phyloP scores from a whole-genome alignment of 257 asterid genomes.

The Nicotiana otophora region DNA sequence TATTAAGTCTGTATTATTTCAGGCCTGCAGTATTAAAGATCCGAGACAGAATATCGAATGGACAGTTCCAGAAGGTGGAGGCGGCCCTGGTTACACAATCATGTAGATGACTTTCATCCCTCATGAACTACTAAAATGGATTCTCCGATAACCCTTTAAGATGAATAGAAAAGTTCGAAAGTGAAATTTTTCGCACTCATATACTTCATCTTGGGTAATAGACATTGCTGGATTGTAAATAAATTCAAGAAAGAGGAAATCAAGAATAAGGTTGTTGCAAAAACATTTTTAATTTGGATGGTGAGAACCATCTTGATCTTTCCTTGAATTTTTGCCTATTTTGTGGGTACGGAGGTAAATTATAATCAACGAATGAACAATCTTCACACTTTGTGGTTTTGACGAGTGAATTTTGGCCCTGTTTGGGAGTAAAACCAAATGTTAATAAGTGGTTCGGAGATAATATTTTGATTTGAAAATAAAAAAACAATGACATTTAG shows the following conservation, averaged over 20 bases:
- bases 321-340: background rate
- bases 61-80: constrained; percentile 98
- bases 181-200: background rate
- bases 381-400: too few species aligned
- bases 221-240: background rate
- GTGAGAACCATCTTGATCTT: background rate
- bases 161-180: background rate
- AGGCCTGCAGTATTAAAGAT: constrained; percentile 98
- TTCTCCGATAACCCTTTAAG: background rate
- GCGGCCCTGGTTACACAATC: constrained; percentile 90
- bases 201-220: background rate
- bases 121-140: background rate
- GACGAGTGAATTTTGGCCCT: too few species aligned
- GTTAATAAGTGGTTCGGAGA: too few species aligned
- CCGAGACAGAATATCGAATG: constrained; percentile 87
- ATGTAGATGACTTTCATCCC: constrained; percentile 39
- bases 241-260: background rate
- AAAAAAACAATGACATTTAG: too few species aligned
- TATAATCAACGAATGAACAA: background rate
- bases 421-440: too few species aligned
- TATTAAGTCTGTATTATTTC: constrained; percentile 4
- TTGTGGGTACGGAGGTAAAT: background rate
- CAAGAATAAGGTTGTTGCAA: background rate
- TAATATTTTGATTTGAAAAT: too few species aligned
- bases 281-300: background rate